phyloP scores from a whole-genome alignment of 169 alveolate genomes.

The Theileria sp. region DNA sequence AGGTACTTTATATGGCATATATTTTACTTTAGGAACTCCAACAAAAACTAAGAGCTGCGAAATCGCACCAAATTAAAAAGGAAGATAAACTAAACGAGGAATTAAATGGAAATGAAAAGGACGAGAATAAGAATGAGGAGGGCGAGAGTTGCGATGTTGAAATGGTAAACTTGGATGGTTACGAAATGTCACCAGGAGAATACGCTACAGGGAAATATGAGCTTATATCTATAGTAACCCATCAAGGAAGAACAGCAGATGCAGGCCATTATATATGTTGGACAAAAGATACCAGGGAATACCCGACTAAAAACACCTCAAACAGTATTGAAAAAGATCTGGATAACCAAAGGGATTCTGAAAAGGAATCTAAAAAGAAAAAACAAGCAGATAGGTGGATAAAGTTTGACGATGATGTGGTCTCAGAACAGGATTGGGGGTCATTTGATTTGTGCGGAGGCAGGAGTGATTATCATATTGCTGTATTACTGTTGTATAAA shows the following conservation, averaged over 20 bases:
- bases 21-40: conserved; percentile 68
- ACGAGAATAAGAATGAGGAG: conserved; percentile 24
- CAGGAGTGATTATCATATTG: conserved; percentile 86
- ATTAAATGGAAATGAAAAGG: conserved; percentile 25
- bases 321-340: neutral
- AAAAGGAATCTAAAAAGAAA: conserved; percentile 36
- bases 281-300: conserved; percentile 71
- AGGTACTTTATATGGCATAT: conserved; percentile 79
- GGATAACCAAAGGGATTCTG: neutral
- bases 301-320: neutral
- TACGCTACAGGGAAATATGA: conserved; percentile 89
- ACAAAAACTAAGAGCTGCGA: conserved; percentile 9
- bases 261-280: conserved; percentile 97
- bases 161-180: conserved; percentile 32
- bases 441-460: conserved; percentile 87
- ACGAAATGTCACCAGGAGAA: conserved; percentile 56
- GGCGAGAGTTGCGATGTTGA: neutral
- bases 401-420: conserved; percentile 86
- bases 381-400: conserved; percentile 70
- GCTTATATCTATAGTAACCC: conserved; percentile 92
- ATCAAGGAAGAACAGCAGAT: conserved; percentile 96
- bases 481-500: conserved; percentile 80
- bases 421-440: conserved; percentile 76
- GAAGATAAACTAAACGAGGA: conserved; percentile 12
- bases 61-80: neutral